These are phyloP conservation scores for Corymbia citriodora DNA, from an alignment of 441 rosid genomes.

Conservation along the genomic window DNA sequence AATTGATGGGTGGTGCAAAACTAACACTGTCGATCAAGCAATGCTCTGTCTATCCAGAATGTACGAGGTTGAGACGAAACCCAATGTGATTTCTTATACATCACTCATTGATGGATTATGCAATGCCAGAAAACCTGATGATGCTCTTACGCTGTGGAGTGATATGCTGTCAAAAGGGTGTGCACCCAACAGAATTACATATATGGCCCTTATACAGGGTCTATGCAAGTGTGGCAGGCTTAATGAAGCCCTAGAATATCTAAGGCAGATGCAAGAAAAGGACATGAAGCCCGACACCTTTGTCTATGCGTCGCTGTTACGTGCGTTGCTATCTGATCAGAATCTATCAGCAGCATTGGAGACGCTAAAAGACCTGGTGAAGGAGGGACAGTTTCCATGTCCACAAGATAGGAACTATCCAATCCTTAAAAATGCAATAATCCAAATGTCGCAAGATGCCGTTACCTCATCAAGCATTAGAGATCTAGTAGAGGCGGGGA, in stretches of 20 bases:
- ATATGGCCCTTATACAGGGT: constrained; percentile 70
- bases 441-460: constrained; percentile 44
- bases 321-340: constrained; percentile 36
- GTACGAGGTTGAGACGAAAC: constrained; percentile 41
- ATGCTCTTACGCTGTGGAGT: constrained; percentile 60
- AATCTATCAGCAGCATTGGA: constrained; percentile 45
- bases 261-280: constrained; percentile 57
- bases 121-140: constrained; percentile 58
- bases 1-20: constrained; percentile 86
- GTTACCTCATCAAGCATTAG: constrained; percentile 42
- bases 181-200: constrained; percentile 47
- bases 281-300: constrained; percentile 63
- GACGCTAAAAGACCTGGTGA: constrained; percentile 57
- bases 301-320: constrained; percentile 44
- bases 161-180: constrained; percentile 53
- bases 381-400: constrained; percentile 42
- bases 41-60: constrained; percentile 50
- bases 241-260: constrained; percentile 44
- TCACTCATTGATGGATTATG: constrained; percentile 65
- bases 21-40: constrained; percentile 45
- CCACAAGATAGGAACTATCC: constrained; percentile 39
- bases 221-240: constrained; percentile 76
- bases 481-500: constrained; percentile 41
- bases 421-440: constrained; percentile 38
- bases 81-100: constrained; percentile 71